Evolutionary conservation across 257 asterid genomes (phyloP), one percentile per base, ranked within the genome.

Genomic region (Voacanga thouarsii): DNA sequence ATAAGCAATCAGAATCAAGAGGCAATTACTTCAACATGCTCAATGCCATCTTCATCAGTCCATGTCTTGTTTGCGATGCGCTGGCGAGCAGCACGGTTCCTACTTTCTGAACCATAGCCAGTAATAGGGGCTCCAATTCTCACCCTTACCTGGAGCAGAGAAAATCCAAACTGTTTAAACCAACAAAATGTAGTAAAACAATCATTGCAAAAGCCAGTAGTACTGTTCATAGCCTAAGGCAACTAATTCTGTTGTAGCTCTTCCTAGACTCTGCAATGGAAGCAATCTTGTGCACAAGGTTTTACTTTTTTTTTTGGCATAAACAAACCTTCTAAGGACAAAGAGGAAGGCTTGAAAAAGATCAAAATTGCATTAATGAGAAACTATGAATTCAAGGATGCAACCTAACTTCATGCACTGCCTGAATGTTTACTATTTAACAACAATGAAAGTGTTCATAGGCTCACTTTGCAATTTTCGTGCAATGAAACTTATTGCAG

Each of bases 21-120:
- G 28, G 19, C 6, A 56, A 53, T 80, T 76, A 90, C 99, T 91
- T 90, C 86, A 76, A 96, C 80, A 81, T 93, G 99, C 83, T 93
- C 98, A 77, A 86, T 88, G 7, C 96, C 96, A 21, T 96, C 97
- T 81, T 96, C 94, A 73, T 95, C 99, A 12, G 87, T 89, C 99
- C 98, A 96, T 55, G 78, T 82, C 77, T 82, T 90, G 81, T 92
- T 80, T 39, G 98, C 95, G 65, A 96, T 83, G 70, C 96, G 96
- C 82, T 93, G 98, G 73, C 99, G 98, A 71, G 97, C 98, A 57
- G 98, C 97, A 49, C 99, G 97, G 81, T 93, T 93, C 85, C 92
- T 88, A 77, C 97, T 93, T 77, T 93, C 99, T 67, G 97, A 89
- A 64, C 97, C 99, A 53, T 93, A 93, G 56, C 97, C 96, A 10